Evolutionary conservation across 2,329 filamentous ascomycete genomes (phyloP), one percentile per base, ranked within the genome.

Genomic region (Exophiala sp.): DNA sequence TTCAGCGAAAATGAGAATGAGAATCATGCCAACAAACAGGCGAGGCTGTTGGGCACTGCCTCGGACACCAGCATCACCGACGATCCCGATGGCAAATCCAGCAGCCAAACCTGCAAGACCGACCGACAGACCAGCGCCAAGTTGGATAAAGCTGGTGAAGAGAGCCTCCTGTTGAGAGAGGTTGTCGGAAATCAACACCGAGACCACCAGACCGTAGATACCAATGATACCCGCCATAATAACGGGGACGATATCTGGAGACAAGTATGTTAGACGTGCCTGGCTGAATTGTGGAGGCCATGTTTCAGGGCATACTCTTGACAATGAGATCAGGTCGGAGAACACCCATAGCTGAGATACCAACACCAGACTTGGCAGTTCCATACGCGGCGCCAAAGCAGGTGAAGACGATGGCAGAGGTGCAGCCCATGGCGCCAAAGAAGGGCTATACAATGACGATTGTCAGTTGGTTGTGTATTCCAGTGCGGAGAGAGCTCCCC

Each of bases 161-260:
- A 93, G 78, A 54, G 86, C 77, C 56, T 85, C 73, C 59, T 80
- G 68, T 72, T 91, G 86, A 63, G 76, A 78, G 59, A 93, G 76
- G 64, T 81, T 82, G 69, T 88, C 86, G 66, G 87, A 89, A 67
- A 93, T 88, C 65, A 93, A 74, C 69, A 93, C 87, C 14, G 87
- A 90, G 55, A 91, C 86, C 73, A 93, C 87, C 60, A 93, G 80
- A 65, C 87, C 87, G 76, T 93, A 98, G 73, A 98, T 97, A 86
- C 88, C 93, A 75, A 98, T 97, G 74, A 98, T 98, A 97, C 93
- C 93, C 79, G 93, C 93, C 93, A 98, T 98, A 83, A 98, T 95
- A 32, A 55, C 54, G 46, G 54, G 55, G 21, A 61, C 48, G 52
- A 53, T 55, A 32, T 59, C 48, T 58, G 37, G 29, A 9, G 19